phyloP scores from a whole-genome alignment of 345 rosid genomes.

The Gossypium thurberi region DNA sequence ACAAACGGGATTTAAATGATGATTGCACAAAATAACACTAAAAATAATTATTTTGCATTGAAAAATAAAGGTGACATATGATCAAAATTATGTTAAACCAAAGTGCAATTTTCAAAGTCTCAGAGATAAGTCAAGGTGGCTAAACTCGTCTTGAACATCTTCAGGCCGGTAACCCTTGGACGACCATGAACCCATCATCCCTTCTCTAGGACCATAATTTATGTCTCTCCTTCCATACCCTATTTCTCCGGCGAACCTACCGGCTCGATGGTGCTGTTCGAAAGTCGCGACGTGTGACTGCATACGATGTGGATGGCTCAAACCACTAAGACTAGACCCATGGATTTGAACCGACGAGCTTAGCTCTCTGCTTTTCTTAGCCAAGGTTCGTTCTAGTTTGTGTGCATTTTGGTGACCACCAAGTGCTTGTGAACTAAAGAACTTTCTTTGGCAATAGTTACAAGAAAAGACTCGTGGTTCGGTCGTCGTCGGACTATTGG shows the following conservation, averaged over 20 bases:
- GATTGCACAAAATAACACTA: too few relatives aligned
- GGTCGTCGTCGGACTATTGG: conserved; percentile 24
- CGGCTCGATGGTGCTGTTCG: conserved; percentile 31
- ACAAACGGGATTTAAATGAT: too few relatives aligned
- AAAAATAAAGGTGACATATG: too few relatives aligned
- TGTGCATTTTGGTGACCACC: conserved; percentile 99
- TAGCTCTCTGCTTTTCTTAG: conserved; percentile 71
- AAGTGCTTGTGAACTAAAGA: conserved; percentile 93
- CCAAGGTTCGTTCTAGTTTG: conserved; percentile 83
- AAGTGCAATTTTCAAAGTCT: conserved; percentile 40
- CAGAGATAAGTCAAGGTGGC: conserved; percentile 72
- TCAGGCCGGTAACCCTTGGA: conserved; percentile 36
- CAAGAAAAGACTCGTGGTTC: conserved; percentile 71
- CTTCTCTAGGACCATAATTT: conserved; percentile 20
- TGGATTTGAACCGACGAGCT: conserved; percentile 22
- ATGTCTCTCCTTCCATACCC: conserved; percentile 18
- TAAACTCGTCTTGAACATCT: conserved; percentile 48
- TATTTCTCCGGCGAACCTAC: conserved; percentile 22
- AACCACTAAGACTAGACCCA: conserved; percentile 11
- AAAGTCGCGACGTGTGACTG: conserved; percentile 21
- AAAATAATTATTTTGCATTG: too few relatives aligned
- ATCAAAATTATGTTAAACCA: too few relatives aligned
- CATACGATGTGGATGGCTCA: conserved; percentile 11
- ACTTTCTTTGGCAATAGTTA: conserved; percentile 90
- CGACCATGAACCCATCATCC: conserved; percentile 27